Conservation (phyloP, 257 asterid genomes). For the Nicotiana tabacum region DNA sequence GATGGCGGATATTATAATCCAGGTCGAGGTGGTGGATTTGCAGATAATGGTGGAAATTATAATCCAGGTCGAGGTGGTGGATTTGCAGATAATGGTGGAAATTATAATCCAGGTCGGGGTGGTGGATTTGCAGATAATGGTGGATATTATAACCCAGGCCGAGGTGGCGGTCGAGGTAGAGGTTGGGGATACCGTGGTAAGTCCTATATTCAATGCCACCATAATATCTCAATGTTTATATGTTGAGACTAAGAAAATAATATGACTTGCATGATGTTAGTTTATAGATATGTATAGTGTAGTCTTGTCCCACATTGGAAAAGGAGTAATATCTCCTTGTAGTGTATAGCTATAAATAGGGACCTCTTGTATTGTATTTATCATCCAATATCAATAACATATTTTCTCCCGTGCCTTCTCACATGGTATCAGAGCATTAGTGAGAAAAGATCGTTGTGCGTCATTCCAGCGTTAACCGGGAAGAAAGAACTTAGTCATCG, state of each 20-base stretch:
- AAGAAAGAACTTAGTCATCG: too few relatives aligned
- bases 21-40: not conserved
- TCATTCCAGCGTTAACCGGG: too few relatives aligned
- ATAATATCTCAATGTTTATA: not conserved
- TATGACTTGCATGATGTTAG: too few relatives aligned
- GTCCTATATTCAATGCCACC: not conserved
- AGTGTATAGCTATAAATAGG: too few relatives aligned
- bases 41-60: slow-evolving; percentile 16
- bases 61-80: slow-evolving; percentile 24
- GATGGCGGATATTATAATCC: not conserved
- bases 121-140: not conserved
- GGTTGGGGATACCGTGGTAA: slow-evolving; percentile 51
- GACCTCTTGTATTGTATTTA: too few relatives aligned
- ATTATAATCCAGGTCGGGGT: not conserved
- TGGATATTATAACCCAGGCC: not conserved
- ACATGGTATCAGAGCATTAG: too few relatives aligned
- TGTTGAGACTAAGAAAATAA: not conserved
- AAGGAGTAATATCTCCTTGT: too few relatives aligned
- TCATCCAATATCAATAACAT: too few relatives aligned
- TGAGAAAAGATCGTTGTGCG: too few relatives aligned
- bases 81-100: slow-evolving; percentile 18
- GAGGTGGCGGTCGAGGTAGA: slow-evolving; percentile 39
- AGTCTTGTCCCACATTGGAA: too few relatives aligned
- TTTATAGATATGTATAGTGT: too few relatives aligned
- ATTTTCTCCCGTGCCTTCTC: too few relatives aligned